A percentile compares a stretch with the other conserved stretches of the same genome.
Evolutionary conservation across 2,329 filamentous ascomycete genomes (phyloP).

Genomic region (Penicillium sp.): DNA sequence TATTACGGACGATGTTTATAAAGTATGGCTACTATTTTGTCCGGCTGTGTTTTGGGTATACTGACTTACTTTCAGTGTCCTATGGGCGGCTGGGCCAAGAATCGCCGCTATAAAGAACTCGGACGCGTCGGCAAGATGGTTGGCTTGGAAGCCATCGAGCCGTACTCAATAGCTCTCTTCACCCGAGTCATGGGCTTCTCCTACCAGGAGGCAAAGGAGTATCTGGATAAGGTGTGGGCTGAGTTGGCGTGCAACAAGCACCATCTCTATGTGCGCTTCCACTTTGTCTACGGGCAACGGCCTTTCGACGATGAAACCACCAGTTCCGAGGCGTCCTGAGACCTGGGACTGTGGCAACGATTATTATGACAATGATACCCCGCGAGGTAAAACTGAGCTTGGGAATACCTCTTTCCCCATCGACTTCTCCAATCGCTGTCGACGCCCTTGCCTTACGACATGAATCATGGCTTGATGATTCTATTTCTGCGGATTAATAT

Average conservation of each 20-base stretch:
- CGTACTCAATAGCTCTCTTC: conserved; percentile 41
- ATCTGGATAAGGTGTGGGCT: conserved; percentile 28
- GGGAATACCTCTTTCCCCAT: not conserved
- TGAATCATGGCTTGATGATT: conserved; percentile 15
- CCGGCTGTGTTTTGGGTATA: not conserved
- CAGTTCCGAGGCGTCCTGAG: not conserved
- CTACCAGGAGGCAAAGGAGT: conserved; percentile 31
- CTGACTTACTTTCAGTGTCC: conserved; percentile 28
- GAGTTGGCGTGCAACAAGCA: conserved; percentile 25
- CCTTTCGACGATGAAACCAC: conserved; percentile 20
- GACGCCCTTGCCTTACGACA: not conserved
- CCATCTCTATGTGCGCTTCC: conserved; percentile 32
- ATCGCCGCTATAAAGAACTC: conserved; percentile 34
- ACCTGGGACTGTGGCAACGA: not conserved
- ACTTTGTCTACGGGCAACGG: conserved; percentile 35
- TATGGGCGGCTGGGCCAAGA: conserved; percentile 36
- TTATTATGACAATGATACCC: conserved; percentile 4
- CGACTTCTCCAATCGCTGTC: not conserved
- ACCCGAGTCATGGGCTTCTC: conserved; percentile 37
- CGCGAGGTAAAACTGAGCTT: not conserved
- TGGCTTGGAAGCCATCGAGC: conserved; percentile 34
- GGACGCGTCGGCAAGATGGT: conserved; percentile 32
- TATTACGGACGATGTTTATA: conserved; percentile 36
- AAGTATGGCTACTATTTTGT: conserved; percentile 21
- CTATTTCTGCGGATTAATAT: conserved; percentile 10